Percentiles rank a stretch among this genome's conserved stretches.
Conservation (phyloP, 306 rosid species). For the Sesbania bispinosa region DNA sequence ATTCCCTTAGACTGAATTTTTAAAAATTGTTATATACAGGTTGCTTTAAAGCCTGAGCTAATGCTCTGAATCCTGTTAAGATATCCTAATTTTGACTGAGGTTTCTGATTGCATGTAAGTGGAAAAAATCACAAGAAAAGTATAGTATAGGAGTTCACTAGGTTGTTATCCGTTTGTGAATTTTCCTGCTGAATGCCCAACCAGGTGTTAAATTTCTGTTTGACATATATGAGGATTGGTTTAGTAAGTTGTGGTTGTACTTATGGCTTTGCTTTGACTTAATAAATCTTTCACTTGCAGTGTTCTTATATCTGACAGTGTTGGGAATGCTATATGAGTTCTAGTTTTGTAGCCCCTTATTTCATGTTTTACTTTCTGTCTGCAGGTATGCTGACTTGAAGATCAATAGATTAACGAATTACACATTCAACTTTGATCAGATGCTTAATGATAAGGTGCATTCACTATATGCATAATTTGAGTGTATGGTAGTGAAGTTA, state of each 20-base stretch:
- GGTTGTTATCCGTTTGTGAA: background rate
- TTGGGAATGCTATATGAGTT: constrained; percentile 11
- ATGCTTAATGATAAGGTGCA: constrained; percentile 92
- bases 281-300: background rate
- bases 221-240: background rate
- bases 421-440: constrained; percentile 88
- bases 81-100: background rate
- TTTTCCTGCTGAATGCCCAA: constrained; percentile 11
- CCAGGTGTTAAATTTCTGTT: background rate
- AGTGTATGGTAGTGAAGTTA: background rate
- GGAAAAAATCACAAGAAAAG: background rate
- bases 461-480: constrained; percentile 16
- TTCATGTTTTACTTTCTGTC: constrained; percentile 23
- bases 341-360: constrained; percentile 4
- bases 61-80: constrained; percentile 2
- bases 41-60: background rate
- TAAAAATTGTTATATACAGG: background rate
- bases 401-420: constrained; percentile 85
- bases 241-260: constrained; percentile 12
- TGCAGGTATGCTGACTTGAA: constrained; percentile 94
- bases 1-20: background rate
- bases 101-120: constrained; percentile 6
- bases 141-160: background rate
- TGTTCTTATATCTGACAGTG: background rate
- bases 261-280: constrained; percentile 3